A percentile compares a stretch with the other conserved stretches of the same genome.
Evolutionary conservation across 1,284 basidiomycete species (phyloP).

Genomic region (Ustilago crameri): DNA sequence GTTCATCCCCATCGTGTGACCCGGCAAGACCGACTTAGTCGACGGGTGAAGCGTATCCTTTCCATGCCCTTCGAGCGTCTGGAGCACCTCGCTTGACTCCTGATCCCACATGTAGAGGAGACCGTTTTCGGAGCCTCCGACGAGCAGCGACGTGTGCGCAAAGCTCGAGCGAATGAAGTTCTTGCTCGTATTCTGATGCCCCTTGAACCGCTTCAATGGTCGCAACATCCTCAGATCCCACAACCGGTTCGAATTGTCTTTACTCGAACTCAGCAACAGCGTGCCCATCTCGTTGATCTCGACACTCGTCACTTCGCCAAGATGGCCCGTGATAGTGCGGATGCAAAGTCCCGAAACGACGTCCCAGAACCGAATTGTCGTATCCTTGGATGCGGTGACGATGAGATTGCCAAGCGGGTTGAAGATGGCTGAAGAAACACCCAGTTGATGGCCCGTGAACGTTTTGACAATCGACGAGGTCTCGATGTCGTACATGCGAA

Average conservation of each 20-base stretch:
- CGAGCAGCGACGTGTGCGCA: conserved; percentile 69
- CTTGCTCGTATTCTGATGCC: conserved; percentile 71
- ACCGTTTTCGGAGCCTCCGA: conserved; percentile 70
- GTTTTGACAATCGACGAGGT: conserved; percentile 70
- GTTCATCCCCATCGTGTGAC: background rate
- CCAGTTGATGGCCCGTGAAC: conserved; percentile 71
- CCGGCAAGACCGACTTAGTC: background rate
- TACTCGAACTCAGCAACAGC: conserved; percentile 70
- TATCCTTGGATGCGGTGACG: conserved; percentile 71
- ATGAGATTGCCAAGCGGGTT: conserved; percentile 70
- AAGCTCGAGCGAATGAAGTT: conserved; percentile 71
- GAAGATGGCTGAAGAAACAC: conserved; percentile 70
- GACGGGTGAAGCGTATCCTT: conserved; percentile 22
- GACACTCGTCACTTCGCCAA: conserved; percentile 71
- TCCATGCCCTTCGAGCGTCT: conserved; percentile 66
- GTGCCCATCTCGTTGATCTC: conserved; percentile 70
- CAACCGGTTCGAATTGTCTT: conserved; percentile 70
- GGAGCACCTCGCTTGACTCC: conserved; percentile 63
- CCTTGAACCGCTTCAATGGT: conserved; percentile 70
- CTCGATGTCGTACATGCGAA: conserved; percentile 70
- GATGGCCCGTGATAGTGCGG: conserved; percentile 69
- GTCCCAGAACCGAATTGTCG: conserved; percentile 71
- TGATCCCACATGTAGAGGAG: conserved; percentile 67
- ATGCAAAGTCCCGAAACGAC: conserved; percentile 70
- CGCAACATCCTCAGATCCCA: conserved; percentile 63